Evolutionary conservation across 1,139 yeast genomes (phyloP), one percentile per base, ranked within the genome.

Genomic region (Trichomonascaceae sp.): DNA sequence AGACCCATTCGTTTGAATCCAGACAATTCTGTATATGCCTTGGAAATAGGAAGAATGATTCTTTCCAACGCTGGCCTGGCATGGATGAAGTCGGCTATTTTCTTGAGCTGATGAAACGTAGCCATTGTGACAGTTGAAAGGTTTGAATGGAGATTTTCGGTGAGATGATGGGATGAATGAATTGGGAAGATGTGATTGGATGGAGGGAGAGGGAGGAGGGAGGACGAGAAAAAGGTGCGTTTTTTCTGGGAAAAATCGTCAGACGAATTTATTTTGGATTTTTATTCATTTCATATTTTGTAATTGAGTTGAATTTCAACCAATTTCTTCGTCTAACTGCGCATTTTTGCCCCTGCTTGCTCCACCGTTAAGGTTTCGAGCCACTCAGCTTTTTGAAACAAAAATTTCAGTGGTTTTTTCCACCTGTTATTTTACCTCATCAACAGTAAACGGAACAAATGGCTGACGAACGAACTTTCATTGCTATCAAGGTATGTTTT

Each of bases 1-100:
- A 55, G 81, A 52, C 98, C 98, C 79, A 91, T 75, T 73, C 88
- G 83, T 79, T 97, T 87, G 86, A 91, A 90, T 57, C 98, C 98
- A 57, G 96, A 80, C 64, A 80, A 79, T 62, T 84, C 77, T 63
- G 81, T 77, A 74, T 85, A 90, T 61, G 81, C 75, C 70, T 84
- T 81, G 53, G 97, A 87, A 46, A 85, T 79, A 63, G 99, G 98
- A 45, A 84, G 80, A 60, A 87, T 77, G 61, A 90, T 71, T 70
- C 84, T 83, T 63, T 87, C 80, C 68, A 91, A 81, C 56, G 84
- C 70, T 56, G 97, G 96, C 64, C 90, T 82, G 65, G 86, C 84
- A 70, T 87, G 79, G 69, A 90, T 85, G 77, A 78, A 85, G 73
- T 87, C 91, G 63, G 91, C 85, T 60, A 84, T 77, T 76, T 85